These are phyloP conservation scores for Zalaria obscura DNA, from an alignment of 2,329 filamentous ascomycete species.

Conservation along the genomic window DNA sequence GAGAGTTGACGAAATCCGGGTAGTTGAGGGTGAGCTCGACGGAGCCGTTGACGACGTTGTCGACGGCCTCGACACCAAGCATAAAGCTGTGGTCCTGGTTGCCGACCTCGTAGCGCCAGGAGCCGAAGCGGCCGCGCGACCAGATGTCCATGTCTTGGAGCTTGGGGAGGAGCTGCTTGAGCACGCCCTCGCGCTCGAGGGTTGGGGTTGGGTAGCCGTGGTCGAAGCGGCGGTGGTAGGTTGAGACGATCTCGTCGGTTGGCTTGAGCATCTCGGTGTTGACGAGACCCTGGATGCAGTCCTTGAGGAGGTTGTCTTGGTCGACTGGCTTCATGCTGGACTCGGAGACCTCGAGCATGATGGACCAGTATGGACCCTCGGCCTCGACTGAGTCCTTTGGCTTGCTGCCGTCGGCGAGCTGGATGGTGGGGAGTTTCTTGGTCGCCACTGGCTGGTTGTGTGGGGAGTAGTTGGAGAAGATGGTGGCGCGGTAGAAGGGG, in stretches of 20 bases:
- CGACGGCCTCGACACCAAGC: conserved; percentile 85
- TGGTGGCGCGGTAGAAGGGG: conserved; percentile 97
- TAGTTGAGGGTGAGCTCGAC: conserved; percentile 92
- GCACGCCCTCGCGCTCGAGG: conserved; percentile 86
- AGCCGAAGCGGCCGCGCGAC: conserved; percentile 92
- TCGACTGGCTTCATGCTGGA: conserved; percentile 92
- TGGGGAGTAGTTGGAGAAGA: conserved; percentile 99
- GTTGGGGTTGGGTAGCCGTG: conserved; percentile 95
- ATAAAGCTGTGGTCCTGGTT: conserved; percentile 98
- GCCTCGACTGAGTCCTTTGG: conserved; percentile 57
- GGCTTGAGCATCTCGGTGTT: conserved; percentile 95
- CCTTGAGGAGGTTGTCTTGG: conserved; percentile 66
- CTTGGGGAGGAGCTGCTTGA: conserved; percentile 84
- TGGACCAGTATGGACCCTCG: conserved; percentile 96
- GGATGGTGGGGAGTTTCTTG: conserved; percentile 73
- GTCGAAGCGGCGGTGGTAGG: conserved; percentile 95
- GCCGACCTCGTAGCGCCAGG: conserved; percentile 93
- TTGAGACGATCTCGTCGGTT: conserved; percentile 88
- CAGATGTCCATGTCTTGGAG: conserved; percentile 84
- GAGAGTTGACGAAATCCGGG: conserved; percentile 83
- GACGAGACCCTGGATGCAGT: conserved; percentile 90
- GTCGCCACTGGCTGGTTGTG: conserved; percentile 84
- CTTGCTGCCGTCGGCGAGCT: conserved; percentile 75
- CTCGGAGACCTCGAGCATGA: conserved; percentile 98
- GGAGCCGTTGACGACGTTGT: conserved; percentile 77